These are phyloP conservation scores for Barbarea vulgaris DNA, from an alignment of 345 rosid genomes.

Conservation along the genomic window DNA sequence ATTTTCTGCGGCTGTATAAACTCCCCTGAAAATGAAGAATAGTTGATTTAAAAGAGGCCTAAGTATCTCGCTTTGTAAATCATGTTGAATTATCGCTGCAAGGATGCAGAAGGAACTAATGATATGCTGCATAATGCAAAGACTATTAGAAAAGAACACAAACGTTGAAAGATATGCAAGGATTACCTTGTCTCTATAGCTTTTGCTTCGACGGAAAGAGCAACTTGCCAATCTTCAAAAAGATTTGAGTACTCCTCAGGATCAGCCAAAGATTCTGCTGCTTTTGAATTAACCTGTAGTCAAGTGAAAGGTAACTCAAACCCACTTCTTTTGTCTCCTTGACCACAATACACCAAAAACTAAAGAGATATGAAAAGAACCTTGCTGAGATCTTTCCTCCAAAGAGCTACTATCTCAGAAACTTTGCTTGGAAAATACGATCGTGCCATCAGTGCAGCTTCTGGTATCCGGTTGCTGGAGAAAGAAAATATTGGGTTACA, in stretches of 20 bases:
- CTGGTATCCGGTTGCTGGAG: slow-evolving; percentile 96
- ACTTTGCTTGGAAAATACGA: slow-evolving; percentile 99
- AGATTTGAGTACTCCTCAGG: slow-evolving; percentile 96
- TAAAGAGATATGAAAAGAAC: slow-evolving; percentile 42
- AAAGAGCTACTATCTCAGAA: slow-evolving; percentile 87
- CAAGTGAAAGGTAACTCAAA: slow-evolving; percentile 15
- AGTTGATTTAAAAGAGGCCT: background rate
- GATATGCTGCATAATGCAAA: background rate
- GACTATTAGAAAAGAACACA: background rate
- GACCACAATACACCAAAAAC: background rate
- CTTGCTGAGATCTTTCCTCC: slow-evolving; percentile 98
- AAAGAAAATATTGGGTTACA: slow-evolving; percentile 33
- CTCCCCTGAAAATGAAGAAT: slow-evolving; percentile 57
- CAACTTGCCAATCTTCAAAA: slow-evolving; percentile 98
- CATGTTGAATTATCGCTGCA: background rate
- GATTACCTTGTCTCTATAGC: slow-evolving; percentile 74
- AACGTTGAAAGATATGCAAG: background rate
- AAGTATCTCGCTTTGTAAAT: background rate
- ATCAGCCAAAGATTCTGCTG: slow-evolving; percentile 98
- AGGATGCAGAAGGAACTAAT: background rate
- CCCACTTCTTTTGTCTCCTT: slow-evolving; percentile 3
- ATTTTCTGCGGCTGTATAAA: slow-evolving; percentile 62
- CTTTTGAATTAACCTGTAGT: slow-evolving; percentile 89
- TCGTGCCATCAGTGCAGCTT: slow-evolving; percentile 99
- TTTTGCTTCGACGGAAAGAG: slow-evolving; percentile 82